These are phyloP conservation scores for Entophlyctis luteolus DNA, from an alignment of 192 early-diverging fungal genomes.

Conservation along the genomic window DNA sequence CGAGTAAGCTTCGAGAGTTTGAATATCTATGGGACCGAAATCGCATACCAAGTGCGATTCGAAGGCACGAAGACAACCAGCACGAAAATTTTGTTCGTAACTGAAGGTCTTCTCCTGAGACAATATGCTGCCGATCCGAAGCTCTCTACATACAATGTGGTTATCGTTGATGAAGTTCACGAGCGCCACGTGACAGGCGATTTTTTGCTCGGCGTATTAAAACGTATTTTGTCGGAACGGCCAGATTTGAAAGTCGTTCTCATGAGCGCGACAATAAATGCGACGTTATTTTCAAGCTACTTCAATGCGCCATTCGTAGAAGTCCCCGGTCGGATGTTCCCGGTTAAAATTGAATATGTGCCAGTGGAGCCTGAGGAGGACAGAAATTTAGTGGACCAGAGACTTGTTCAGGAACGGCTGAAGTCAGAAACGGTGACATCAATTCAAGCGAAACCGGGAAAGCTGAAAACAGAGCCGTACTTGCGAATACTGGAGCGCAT, in stretches of 20 bases:
- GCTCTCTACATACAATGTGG: conserved; percentile 62
- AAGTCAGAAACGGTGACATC: conserved; percentile 41
- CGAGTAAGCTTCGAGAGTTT: conserved; percentile 53
- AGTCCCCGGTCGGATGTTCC: conserved; percentile 66
- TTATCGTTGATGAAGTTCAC: conserved; percentile 76
- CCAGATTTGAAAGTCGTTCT: conserved; percentile 32
- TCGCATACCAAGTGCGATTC: conserved; percentile 67
- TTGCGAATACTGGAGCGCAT: conserved; percentile 56
- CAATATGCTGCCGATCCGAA: conserved; percentile 63
- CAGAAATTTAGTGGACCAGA: conserved; percentile 53
- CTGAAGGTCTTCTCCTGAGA: conserved; percentile 67
- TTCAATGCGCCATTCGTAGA: conserved; percentile 49
- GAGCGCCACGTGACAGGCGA: conserved; percentile 40
- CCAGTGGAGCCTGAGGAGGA: conserved; percentile 48
- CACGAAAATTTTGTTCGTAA: conserved; percentile 70
- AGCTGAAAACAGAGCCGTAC: conserved; percentile 55
- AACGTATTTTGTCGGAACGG: conserved; percentile 22
- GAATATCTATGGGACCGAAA: conserved; percentile 60
- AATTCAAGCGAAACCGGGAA: conserved; percentile 44
- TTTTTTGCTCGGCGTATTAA: conserved; percentile 39
- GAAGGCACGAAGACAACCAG: conserved; percentile 51
- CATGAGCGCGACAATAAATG: conserved; percentile 40
- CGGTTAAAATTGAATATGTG: conserved; percentile 59
- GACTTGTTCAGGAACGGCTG: conserved; percentile 41
- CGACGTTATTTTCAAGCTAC: conserved; percentile 36